Evolutionary conservation across 2,329 filamentous ascomycete species (phyloP).

Genomic region (Cladosporium phlei): DNA sequence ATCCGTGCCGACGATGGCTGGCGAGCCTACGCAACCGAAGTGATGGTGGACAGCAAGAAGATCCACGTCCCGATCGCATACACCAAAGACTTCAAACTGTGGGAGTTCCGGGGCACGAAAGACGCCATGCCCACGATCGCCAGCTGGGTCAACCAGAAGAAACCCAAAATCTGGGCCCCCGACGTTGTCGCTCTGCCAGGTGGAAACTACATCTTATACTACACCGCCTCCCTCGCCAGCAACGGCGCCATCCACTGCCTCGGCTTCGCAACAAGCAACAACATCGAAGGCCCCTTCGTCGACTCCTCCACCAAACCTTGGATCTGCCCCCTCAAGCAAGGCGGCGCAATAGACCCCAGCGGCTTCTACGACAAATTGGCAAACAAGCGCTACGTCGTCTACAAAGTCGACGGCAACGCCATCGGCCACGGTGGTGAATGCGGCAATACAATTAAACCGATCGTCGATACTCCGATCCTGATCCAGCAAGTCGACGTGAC

Average conservation of each 20-base stretch:
- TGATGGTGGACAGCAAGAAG: slow-evolving; percentile 38
- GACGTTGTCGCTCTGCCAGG: slow-evolving; percentile 47
- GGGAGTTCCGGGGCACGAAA: slow-evolving; percentile 43
- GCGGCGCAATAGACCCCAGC: slow-evolving; percentile 28
- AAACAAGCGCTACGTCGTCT: slow-evolving; percentile 25
- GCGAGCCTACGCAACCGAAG: slow-evolving; percentile 49
- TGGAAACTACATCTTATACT: slow-evolving; percentile 28
- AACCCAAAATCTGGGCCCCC: slow-evolving; percentile 54
- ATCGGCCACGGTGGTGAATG: slow-evolving; percentile 25
- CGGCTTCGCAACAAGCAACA: slow-evolving; percentile 23
- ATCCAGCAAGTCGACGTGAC: slow-evolving; percentile 24
- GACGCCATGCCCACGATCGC: slow-evolving; percentile 50
- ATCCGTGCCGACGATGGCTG: slow-evolving; percentile 46
- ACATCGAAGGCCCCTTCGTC: slow-evolving; percentile 26
- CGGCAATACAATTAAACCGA: slow-evolving; percentile 23
- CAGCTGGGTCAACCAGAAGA: slow-evolving; percentile 46
- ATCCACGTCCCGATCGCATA: slow-evolving; percentile 50
- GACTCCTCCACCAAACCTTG: slow-evolving; percentile 23
- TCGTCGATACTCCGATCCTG: slow-evolving; percentile 27
- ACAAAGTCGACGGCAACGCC: slow-evolving; percentile 31
- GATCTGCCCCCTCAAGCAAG: slow-evolving; percentile 23
- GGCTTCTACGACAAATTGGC: slow-evolving; percentile 21
- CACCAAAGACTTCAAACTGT: slow-evolving; percentile 44
- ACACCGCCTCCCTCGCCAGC: slow-evolving; percentile 19
- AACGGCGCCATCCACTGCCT: slow-evolving; percentile 24